phyloP scores from a whole-genome alignment of 768 basidiomycete genomes.

The Candolleomyces eurysporus region DNA sequence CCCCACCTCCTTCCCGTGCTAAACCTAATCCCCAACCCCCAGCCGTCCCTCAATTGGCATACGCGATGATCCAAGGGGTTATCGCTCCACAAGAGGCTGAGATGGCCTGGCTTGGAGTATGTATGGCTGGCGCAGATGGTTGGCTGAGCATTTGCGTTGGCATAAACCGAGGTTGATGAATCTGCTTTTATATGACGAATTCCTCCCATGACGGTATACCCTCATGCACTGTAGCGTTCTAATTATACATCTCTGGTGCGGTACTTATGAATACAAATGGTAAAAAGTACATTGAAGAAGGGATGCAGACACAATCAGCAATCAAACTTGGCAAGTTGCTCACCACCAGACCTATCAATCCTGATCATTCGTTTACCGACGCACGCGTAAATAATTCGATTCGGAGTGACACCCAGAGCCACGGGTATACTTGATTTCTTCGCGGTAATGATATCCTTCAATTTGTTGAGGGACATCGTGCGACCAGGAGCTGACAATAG shows the following conservation, averaged over 20 bases:
- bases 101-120: constrained; percentile 92
- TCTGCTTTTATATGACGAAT: not conserved
- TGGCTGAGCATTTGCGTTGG: constrained; percentile 92
- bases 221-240: not conserved
- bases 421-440: constrained; percentile 31
- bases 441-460: constrained; percentile 54
- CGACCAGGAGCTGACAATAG: constrained; percentile 56
- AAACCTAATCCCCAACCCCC: constrained; percentile 37
- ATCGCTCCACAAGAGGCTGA: constrained; percentile 81
- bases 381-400: constrained; percentile 68
- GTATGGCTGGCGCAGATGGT: constrained; percentile 90
- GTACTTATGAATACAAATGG: constrained; percentile 1
- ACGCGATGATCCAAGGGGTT: constrained; percentile 83
- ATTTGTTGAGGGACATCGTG: constrained; percentile 57
- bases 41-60: constrained; percentile 55
- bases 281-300: not conserved
- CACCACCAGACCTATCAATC: constrained; percentile 72
- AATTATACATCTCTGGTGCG: constrained; percentile 1
- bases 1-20: constrained; percentile 40
- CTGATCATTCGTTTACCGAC: constrained; percentile 79
- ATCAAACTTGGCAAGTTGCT: constrained; percentile 76
- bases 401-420: constrained; percentile 44
- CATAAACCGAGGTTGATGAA: constrained; percentile 11
- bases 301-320: constrained; percentile 23
- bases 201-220: not conserved